Base-by-base conservation (phyloP, 1,284 basidiomycete species). In the Calocybe gambosa region DNA sequence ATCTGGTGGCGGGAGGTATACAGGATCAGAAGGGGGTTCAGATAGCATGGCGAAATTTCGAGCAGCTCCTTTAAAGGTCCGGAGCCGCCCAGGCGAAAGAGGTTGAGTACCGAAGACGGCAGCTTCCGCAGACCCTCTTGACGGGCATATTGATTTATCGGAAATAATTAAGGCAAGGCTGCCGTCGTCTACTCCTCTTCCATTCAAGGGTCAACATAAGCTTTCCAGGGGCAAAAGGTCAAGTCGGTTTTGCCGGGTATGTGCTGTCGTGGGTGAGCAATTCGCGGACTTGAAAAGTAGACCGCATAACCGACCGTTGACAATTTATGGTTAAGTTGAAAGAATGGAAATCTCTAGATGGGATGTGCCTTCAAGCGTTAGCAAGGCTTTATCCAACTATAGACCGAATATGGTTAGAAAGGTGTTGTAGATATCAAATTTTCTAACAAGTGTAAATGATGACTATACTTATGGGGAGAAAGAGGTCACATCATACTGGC, bases 61-160 rank as follows among this genome's bases (percentile, higher is more conserved):
- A 56, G 57, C 54, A 59, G 50, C 54, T 59, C 53, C 64, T 70
- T 73, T 71, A 70, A 70, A 68, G 68, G 58, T 54, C 63, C 65
- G 67, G 65, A 63, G 54, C 63, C 63, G 63, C 58, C 58, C 55
- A 66, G 56, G 9, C 55, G 56, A 55, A 59, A 60, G 50, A 52
- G 51, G 56, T 57, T 61, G 60, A 57, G 60, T 62, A 58, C 66
- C 64, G 53, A 64, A 54, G 63, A 60, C 56, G 62, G 55, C 46
- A 53, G 53, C 51, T 55, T 51, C 55, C 50, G 52, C 51, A 46
- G 49, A 43, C 41, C 31, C 47, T 52, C 46, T 48, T 50, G 52
- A 50, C 51, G 42, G 47, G 51, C 42, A 34, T 55, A 52, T 50
- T 48, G 51, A 50, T 53, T 52, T 53, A 49, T 55, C 47, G 48